These are phyloP conservation scores for Nitzschia sp. DNA, from an alignment of 108 stramenopile genomes.

Conservation along the genomic window DNA sequence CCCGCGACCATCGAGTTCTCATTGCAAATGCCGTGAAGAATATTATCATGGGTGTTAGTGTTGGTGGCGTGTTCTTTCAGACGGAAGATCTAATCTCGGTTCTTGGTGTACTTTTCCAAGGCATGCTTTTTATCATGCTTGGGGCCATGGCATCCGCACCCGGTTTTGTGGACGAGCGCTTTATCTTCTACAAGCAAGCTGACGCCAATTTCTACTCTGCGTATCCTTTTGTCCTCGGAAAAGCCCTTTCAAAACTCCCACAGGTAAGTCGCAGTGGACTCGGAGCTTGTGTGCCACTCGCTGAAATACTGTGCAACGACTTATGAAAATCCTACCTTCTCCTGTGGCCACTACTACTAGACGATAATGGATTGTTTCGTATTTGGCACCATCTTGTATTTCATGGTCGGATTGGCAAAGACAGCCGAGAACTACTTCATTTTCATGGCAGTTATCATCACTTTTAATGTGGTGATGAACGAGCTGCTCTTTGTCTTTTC, in stretches of 20 bases:
- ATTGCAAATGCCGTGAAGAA: slow-evolving; percentile 53
- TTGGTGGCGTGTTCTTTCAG: slow-evolving; percentile 68
- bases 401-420: slow-evolving; percentile 62
- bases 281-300: neutral
- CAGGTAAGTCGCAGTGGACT: slow-evolving; percentile 43
- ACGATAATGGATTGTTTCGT: slow-evolving; percentile 54
- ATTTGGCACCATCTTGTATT: slow-evolving; percentile 73
- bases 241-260: slow-evolving; percentile 58
- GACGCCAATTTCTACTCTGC: slow-evolving; percentile 83
- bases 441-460: slow-evolving; percentile 43
- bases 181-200: slow-evolving; percentile 87
- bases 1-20: slow-evolving; percentile 62
- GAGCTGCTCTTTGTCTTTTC: slow-evolving; percentile 49
- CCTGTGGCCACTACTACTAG: too few relatives aligned
- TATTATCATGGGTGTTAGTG: slow-evolving; percentile 65
- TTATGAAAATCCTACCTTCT: too few relatives aligned
- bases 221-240: slow-evolving; percentile 59
- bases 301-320: too few relatives aligned
- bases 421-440: slow-evolving; percentile 38
- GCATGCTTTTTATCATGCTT: slow-evolving; percentile 72
- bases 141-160: slow-evolving; percentile 76
- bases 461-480: slow-evolving; percentile 51
- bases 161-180: slow-evolving; percentile 63
- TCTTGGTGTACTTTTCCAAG: slow-evolving; percentile 59
- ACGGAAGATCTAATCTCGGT: slow-evolving; percentile 50